Evolutionary conservation across 495 filamentous ascomycete species (phyloP).

Genomic region (Penicillium canescens): DNA sequence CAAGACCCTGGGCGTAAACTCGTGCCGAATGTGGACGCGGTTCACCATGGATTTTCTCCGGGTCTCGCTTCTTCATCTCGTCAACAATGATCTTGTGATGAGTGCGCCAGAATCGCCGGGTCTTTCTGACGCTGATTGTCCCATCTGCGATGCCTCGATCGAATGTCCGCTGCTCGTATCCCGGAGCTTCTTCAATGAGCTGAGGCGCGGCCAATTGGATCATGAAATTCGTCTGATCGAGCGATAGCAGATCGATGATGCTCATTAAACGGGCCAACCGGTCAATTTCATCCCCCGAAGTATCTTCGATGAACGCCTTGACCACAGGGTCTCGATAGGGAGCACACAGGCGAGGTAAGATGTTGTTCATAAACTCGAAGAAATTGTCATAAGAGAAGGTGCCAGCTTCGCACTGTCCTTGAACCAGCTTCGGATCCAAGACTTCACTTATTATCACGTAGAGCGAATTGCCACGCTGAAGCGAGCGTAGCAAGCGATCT

Average conservation of each 20-base stretch:
- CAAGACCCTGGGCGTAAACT: constrained; percentile 77
- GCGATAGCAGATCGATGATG: constrained; percentile 86
- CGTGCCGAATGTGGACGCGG: constrained; percentile 49
- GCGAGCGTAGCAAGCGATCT: constrained; percentile 76
- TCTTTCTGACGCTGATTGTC: constrained; percentile 56
- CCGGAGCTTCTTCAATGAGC: constrained; percentile 75
- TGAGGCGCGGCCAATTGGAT: constrained; percentile 76
- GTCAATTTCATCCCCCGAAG: constrained; percentile 76
- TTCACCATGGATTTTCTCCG: constrained; percentile 59
- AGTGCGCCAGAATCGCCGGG: constrained; percentile 69
- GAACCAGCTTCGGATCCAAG: constrained; percentile 76
- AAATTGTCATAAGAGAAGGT: constrained; percentile 92
- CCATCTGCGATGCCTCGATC: constrained; percentile 65
- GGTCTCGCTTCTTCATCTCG: constrained; percentile 72
- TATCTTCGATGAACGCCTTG: constrained; percentile 72
- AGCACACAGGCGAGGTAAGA: constrained; percentile 93
- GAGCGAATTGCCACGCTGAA: constrained; percentile 77
- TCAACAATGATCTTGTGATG: constrained; percentile 67
- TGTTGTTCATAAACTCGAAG: constrained; percentile 83
- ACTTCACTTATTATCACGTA: constrained; percentile 82
- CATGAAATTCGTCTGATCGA: constrained; percentile 95
- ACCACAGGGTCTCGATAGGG: constrained; percentile 86
- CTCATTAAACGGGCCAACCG: constrained; percentile 80
- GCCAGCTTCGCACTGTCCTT: constrained; percentile 73
- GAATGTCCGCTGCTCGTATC: constrained; percentile 81